Conservation (phyloP, 73 alveolate genomes). For the Stentor roeselii region DNA sequence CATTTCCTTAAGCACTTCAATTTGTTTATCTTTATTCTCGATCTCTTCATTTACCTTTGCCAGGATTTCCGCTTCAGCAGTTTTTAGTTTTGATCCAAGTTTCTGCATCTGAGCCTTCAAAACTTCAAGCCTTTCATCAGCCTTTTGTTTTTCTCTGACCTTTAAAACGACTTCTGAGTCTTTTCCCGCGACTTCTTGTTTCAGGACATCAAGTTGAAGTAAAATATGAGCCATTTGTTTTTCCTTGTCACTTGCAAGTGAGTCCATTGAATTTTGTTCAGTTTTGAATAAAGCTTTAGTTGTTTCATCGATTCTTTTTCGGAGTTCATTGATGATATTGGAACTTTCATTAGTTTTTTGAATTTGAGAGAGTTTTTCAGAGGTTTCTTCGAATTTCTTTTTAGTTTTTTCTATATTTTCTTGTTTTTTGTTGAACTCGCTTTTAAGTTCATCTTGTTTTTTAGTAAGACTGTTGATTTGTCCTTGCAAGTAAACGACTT, state of each 20-base stretch:
- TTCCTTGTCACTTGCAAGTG: background rate
- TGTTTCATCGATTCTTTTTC: background rate
- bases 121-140: background rate
- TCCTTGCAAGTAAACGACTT: background rate
- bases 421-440: background rate
- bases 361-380: background rate
- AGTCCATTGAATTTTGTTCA: background rate
- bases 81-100: background rate
- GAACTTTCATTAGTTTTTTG: background rate
- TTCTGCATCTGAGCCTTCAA: background rate
- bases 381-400: background rate
- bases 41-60: background rate
- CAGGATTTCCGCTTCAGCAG: background rate
- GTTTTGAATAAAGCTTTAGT: background rate
- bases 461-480: background rate
- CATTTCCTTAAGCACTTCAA: conserved; percentile 23
- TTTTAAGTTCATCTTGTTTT: background rate
- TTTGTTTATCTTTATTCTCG: background rate
- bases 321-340: background rate
- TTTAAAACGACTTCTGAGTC: conserved; percentile 3
- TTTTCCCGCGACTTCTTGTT: background rate
- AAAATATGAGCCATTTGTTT: background rate
- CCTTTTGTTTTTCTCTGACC: background rate
- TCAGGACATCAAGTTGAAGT: background rate
- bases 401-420: background rate